Conservation (phyloP, 2,329 filamentous ascomycete genomes). For the Diplodia scrobiculata region DNA sequence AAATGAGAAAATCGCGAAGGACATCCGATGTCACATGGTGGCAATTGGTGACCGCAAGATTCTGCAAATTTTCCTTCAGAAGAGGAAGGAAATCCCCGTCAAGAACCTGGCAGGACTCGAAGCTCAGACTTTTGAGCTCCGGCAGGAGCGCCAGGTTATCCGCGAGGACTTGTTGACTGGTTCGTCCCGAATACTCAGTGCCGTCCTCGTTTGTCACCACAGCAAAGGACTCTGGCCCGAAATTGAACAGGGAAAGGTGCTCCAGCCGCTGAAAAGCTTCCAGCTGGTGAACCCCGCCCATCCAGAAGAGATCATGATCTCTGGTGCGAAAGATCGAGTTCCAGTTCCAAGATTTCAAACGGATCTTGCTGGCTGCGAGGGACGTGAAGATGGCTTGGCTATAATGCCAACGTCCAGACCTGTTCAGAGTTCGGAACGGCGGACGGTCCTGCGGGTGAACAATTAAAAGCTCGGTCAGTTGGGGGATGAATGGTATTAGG, state of each 20-base stretch:
- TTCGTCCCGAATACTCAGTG: conserved; percentile 39
- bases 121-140: conserved; percentile 65
- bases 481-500: conserved; percentile 66
- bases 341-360: conserved; percentile 59
- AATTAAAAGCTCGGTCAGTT: conserved; percentile 69
- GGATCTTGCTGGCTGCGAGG: conserved; percentile 55
- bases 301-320: conserved; percentile 36
- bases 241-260: conserved; percentile 44
- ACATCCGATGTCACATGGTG: conserved; percentile 70
- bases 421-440: conserved; percentile 57
- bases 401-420: conserved; percentile 65
- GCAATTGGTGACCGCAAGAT: conserved; percentile 77
- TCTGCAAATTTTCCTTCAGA: conserved; percentile 66
- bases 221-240: conserved; percentile 32
- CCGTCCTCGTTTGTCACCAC: conserved; percentile 1
- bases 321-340: conserved; percentile 52
- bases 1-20: conserved; percentile 65
- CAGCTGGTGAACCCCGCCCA: conserved; percentile 52
- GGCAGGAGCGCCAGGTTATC: conserved; percentile 62
- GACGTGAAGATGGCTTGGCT: conserved; percentile 65
- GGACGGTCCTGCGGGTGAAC: conserved; percentile 69
- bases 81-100: conserved; percentile 68
- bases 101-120: conserved; percentile 74
- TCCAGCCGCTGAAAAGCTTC: conserved; percentile 44
- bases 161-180: conserved; percentile 49